A percentile compares a stretch with the other conserved stretches of the same genome.
Conservation (phyloP, 306 rosid genomes). For the Albizia julibrissin region DNA sequence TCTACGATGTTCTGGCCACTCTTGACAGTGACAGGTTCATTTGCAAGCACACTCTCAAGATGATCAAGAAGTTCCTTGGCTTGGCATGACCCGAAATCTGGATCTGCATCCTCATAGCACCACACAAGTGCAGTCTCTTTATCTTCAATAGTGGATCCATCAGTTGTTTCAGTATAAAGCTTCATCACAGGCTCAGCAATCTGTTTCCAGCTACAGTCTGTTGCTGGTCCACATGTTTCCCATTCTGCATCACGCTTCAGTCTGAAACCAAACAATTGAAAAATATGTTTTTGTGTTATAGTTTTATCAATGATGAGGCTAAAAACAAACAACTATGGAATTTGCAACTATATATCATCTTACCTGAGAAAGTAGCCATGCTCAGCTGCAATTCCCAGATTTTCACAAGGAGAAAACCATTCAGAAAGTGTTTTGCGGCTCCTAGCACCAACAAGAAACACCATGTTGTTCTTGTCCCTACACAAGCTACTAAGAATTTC, state of each 20-base stretch:
- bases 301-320: background rate
- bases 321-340: background rate
- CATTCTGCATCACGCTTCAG: constrained; percentile 55
- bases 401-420: constrained; percentile 73
- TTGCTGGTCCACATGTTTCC: constrained; percentile 58
- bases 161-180: constrained; percentile 81
- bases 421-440: constrained; percentile 56
- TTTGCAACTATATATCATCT: background rate
- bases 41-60: constrained; percentile 81
- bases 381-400: constrained; percentile 70
- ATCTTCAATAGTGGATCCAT: constrained; percentile 78
- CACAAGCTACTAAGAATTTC: constrained; percentile 51
- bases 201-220: constrained; percentile 70
- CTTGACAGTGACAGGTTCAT: constrained; percentile 78
- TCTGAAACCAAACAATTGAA: constrained; percentile 43
- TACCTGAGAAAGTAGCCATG: constrained; percentile 74
- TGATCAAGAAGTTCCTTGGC: constrained; percentile 84
- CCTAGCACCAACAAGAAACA: constrained; percentile 64
- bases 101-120: constrained; percentile 79
- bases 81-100: constrained; percentile 79
- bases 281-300: background rate
- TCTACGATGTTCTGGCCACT: constrained; percentile 66
- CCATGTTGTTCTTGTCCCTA: constrained; percentile 59
- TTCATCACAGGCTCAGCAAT: constrained; percentile 77
- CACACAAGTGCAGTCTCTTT: constrained; percentile 68